Conservation (phyloP, 2,329 filamentous ascomycete genomes). For the Polychaeton citri region DNA sequence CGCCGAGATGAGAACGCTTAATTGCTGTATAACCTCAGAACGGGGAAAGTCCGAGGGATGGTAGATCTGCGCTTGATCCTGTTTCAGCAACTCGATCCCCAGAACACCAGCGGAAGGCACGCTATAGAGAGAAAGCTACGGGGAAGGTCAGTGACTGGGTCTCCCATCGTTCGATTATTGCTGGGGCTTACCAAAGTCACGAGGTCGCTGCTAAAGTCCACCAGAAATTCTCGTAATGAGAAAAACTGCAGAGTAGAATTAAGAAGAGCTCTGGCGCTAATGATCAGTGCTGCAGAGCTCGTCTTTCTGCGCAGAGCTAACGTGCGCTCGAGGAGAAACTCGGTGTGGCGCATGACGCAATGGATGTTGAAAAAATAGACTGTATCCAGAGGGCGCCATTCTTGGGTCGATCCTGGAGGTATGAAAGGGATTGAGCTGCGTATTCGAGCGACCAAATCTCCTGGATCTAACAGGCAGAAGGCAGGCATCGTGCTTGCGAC, state of each 20-base stretch:
- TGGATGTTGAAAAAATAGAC: slow-evolving; percentile 31
- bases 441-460: not conserved
- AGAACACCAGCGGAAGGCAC: slow-evolving; percentile 30
- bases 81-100: slow-evolving; percentile 30
- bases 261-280: slow-evolving; percentile 25
- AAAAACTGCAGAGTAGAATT: slow-evolving; percentile 23
- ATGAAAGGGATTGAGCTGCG: not conserved
- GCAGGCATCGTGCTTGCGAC: slow-evolving; percentile 21
- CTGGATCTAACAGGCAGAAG: not conserved
- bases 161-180: not conserved
- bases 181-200: too few relatives aligned
- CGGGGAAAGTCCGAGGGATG: slow-evolving; percentile 24
- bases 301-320: slow-evolving; percentile 31
- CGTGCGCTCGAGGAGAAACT: slow-evolving; percentile 46
- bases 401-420: not conserved
- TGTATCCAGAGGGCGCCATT: slow-evolving; percentile 29
- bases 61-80: slow-evolving; percentile 23
- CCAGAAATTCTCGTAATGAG: slow-evolving; percentile 25
- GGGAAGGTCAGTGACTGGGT: not conserved
- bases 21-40: slow-evolving; percentile 31
- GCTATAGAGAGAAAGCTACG: slow-evolving; percentile 23
- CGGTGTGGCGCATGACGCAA: slow-evolving; percentile 41
- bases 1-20: slow-evolving; percentile 32
- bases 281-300: slow-evolving; percentile 23
- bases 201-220: slow-evolving; percentile 31